phyloP scores from a whole-genome alignment of 2,329 filamentous ascomycete species.

The Fusarium sp. region DNA sequence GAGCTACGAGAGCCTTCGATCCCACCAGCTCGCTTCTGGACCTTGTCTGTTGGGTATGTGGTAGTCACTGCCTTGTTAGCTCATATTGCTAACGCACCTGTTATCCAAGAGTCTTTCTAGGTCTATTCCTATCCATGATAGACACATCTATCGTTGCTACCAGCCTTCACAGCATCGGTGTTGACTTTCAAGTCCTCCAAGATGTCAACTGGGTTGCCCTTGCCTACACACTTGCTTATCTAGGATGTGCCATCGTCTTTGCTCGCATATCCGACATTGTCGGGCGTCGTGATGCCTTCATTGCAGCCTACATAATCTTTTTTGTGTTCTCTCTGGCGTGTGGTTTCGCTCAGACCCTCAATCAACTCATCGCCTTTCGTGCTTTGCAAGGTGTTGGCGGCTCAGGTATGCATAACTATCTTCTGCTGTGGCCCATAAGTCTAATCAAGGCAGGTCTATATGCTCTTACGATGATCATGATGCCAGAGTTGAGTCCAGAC shows the following conservation, averaged over 20 bases:
- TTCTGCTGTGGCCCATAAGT: too few species aligned
- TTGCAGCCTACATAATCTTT: conserved; percentile 65
- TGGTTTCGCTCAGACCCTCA: conserved; percentile 51
- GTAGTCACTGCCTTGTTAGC: background rate
- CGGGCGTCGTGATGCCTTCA: conserved; percentile 64
- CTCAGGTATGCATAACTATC: conserved; percentile 52
- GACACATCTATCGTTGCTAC: conserved; percentile 72
- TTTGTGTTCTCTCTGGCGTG: conserved; percentile 68
- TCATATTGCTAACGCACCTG: background rate
- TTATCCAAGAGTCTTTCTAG: conserved; percentile 59
- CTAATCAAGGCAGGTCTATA: conserved; percentile 58
- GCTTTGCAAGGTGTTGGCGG: conserved; percentile 65
- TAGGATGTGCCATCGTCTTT: conserved; percentile 67
- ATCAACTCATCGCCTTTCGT: conserved; percentile 62
- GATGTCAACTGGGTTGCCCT: conserved; percentile 67
- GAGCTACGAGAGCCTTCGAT: conserved; percentile 33
- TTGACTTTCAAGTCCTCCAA: conserved; percentile 60
- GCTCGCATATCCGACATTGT: conserved; percentile 67
- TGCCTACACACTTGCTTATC: conserved; percentile 67
- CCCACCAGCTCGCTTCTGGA: conserved; percentile 50
- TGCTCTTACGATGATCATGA: conserved; percentile 66
- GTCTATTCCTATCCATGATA: conserved; percentile 69
- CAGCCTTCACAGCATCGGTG: conserved; percentile 66
- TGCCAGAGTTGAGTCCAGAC: conserved; percentile 62
- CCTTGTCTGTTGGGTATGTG: conserved; percentile 51